phyloP scores from a whole-genome alignment of 169 alveolate species.

The Pseudocohnilembus persalinus region DNA sequence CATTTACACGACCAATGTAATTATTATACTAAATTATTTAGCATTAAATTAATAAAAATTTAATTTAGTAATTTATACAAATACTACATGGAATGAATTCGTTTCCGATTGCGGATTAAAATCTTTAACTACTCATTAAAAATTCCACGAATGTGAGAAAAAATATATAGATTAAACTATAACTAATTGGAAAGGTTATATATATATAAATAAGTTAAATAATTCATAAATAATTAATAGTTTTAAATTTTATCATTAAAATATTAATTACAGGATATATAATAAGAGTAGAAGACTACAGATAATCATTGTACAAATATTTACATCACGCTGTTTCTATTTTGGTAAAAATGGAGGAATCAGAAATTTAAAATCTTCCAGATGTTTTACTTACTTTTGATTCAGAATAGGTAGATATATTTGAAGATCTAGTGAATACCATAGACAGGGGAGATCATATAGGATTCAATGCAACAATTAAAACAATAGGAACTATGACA shows the following conservation, averaged over 20 bases:
- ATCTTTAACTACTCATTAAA: not conserved
- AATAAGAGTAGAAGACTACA: not conserved
- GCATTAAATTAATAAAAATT: too few species aligned
- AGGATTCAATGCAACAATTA: not conserved
- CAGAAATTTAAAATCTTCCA: not conserved
- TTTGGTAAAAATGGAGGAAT: not conserved
- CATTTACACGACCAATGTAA: not conserved
- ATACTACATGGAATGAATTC: not conserved
- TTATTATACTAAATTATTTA: too few species aligned
- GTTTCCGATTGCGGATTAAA: not conserved
- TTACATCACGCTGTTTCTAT: not conserved
- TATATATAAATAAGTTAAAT: too few species aligned
- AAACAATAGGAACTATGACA: not conserved
- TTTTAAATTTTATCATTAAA: too few species aligned
- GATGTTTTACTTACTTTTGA: not conserved
- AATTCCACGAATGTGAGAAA: not conserved
- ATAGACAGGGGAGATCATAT: not conserved
- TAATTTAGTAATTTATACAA: not conserved
- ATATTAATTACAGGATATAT: not conserved
- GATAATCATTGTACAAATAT: not conserved
- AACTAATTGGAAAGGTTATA: not conserved
- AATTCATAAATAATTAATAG: not conserved
- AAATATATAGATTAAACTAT: not conserved
- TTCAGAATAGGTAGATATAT: not conserved
- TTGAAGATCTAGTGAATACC: not conserved